phyloP scores from a whole-genome alignment of 129 eudicot species.

The Saposhnikovia divaricata region DNA sequence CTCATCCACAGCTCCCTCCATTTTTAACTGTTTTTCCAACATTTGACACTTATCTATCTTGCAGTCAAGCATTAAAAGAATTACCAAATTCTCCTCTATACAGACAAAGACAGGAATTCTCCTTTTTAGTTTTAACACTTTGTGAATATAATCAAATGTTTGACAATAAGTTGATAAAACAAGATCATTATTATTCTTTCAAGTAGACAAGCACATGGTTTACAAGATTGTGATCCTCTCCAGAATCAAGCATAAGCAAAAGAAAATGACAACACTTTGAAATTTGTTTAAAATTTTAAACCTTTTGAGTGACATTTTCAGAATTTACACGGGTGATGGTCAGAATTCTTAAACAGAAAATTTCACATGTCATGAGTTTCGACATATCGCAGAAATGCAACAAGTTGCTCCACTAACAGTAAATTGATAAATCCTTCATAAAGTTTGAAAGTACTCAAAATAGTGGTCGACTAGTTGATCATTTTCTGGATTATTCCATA shows the following conservation, averaged over 20 bases:
- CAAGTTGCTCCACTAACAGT: background rate
- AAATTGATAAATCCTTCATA: background rate
- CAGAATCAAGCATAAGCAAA: background rate
- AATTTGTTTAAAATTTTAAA: background rate
- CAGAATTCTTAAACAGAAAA: background rate
- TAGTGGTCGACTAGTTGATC: background rate
- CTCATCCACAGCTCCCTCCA: constrained; percentile 32
- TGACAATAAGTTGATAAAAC: constrained; percentile 9
- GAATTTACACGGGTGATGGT: background rate
- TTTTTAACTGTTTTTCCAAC: constrained; percentile 8
- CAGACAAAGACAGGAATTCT: background rate
- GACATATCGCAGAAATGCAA: background rate
- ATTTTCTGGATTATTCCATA: background rate
- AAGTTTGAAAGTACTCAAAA: background rate
- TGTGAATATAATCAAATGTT: background rate
- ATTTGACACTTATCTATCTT: constrained; percentile 3
- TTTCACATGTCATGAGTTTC: background rate
- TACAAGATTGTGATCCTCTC: constrained; percentile 17
- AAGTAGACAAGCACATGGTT: constrained; percentile 8
- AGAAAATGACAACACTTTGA: background rate
- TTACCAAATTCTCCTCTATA: constrained; percentile 11
- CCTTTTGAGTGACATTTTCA: background rate
- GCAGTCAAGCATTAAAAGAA: background rate
- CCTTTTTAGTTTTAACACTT: background rate
- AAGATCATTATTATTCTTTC: constrained; percentile 1